phyloP scores from a whole-genome alignment of 2,329 filamentous ascomycete species.

The Aspergillus uvarum region DNA sequence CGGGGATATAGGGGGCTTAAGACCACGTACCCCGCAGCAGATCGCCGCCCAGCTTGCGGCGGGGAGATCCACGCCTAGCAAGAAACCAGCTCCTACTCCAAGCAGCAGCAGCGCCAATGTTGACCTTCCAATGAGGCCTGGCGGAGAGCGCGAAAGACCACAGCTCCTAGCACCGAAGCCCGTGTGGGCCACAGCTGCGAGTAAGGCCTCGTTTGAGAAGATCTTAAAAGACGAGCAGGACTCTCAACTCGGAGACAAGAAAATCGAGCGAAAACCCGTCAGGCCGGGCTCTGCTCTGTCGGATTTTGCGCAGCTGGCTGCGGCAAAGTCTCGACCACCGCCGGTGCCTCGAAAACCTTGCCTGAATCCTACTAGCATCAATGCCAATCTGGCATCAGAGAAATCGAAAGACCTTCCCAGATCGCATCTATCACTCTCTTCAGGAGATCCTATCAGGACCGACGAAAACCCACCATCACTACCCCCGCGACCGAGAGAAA shows the following conservation, averaged over 20 bases:
- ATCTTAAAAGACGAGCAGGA: slow-evolving; percentile 7
- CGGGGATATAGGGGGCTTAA: slow-evolving; percentile 14
- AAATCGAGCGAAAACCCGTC: slow-evolving; percentile 14
- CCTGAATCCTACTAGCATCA: not conserved
- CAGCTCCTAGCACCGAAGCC: slow-evolving; percentile 28
- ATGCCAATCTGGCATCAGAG: not conserved
- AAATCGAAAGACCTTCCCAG: slow-evolving; percentile 9
- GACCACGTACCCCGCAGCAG: slow-evolving; percentile 27
- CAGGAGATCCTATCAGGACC: slow-evolving; percentile 12
- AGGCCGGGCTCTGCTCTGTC: not conserved
- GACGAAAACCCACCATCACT: slow-evolving; percentile 24
- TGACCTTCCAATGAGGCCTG: slow-evolving; percentile 10
- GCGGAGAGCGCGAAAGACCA: slow-evolving; percentile 13
- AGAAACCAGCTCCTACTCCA: slow-evolving; percentile 12
- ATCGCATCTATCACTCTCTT: slow-evolving; percentile 16
- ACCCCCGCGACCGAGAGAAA: slow-evolving; percentile 25
- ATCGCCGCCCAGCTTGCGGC: slow-evolving; percentile 39
- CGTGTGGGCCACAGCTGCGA: slow-evolving; percentile 19
- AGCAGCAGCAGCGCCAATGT: slow-evolving; percentile 1
- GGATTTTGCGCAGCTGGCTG: slow-evolving; percentile 9
- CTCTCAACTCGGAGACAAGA: not conserved
- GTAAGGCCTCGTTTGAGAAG: slow-evolving; percentile 4
- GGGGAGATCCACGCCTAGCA: slow-evolving; percentile 26
- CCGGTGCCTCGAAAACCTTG: slow-evolving; percentile 17
- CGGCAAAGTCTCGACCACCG: slow-evolving; percentile 20